Evolutionary conservation across 768 basidiomycete genomes (phyloP), one percentile per base, ranked within the genome.

Genomic region (Clitopilus passeckerianus): DNA sequence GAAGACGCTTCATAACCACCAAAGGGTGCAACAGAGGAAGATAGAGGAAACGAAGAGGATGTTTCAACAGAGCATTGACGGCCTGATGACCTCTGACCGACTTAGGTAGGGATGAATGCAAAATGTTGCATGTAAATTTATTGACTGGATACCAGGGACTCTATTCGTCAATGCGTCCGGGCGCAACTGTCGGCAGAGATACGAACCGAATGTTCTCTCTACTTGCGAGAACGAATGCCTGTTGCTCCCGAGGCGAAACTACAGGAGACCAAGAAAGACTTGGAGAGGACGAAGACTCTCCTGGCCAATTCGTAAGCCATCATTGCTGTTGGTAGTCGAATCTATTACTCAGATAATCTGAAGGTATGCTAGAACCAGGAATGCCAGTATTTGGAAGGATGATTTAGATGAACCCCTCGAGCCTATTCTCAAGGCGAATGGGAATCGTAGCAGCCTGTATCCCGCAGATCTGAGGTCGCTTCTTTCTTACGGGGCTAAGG

Each of bases 401-500:
- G 72, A 79, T 64, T 62, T 80, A 30, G 71, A 80, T 59, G 82
- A 85, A 54, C 68, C 70, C 1, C 71, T 88, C 37, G 70, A 72
- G 6, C 66, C 70, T 4, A 73, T 88, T n/a, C 61, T 83, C 61
- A 83, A 75, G 59, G 62, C 71, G 9, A 78, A 83, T 59, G 86
- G 85, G 1, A 74, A 68, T 56, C 70, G 64, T 59, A 83, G 84
- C 68, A 63, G 69, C 0, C 60, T 77, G 14, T 86, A 77, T 60
- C 86, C 86, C 7, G 68, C 71, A 0, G 79, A 84, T 62, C 63
- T 87, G 34, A 70, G 75, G 56, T 76, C 79, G 1, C 68, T 87
- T 14, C 77, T 85, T 53, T 71, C 72, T 5, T 88, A 86, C 65
- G 76, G 82, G 85, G 84, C 72, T 34, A 76, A 74, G 2, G 71